Evolutionary conservation across 1,284 basidiomycete species (phyloP), one percentile per base, ranked within the genome.

Genomic region (Rhodotorula sp.): DNA sequence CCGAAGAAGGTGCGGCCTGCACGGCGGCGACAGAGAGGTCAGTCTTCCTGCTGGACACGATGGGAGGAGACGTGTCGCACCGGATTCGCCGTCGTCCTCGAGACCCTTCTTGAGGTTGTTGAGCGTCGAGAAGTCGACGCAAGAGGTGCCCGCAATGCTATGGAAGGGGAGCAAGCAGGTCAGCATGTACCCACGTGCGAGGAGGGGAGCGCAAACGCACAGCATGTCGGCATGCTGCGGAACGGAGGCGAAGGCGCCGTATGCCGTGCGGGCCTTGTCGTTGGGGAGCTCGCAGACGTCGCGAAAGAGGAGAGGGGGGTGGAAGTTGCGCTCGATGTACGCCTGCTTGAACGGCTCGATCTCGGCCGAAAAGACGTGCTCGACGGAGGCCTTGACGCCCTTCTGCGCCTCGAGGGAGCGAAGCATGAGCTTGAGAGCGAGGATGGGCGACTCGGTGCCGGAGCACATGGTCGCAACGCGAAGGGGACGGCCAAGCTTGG

Each of bases 261-360:
- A 97, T 0, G 94, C 95, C 0, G 94, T 97, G 70, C 91, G 88
- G 25, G 81, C 81, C 41, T 76, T 69, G 29, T 80, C 78, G 68
- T 80, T 76, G 50, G 79, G 62, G 46, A 97, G 86, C 79, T 97
- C 94, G 67, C 91, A 94, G 25, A 97, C 94, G 80, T 97, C 95
- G 66, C 95, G 88, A 81, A 97, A 97, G 48, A 97, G 85, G 50
- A 97, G 83, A 9, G 94, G 94, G 22, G 93, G 92, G 6, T 82
- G 77, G 80, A 97, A 97, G 82, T 97, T 97, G 37, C 95, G 87
- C 81, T 97, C 95, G 73, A 97, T 97, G 81, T 97, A 97, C 0
- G 94, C 73, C 81, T 97, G 94, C 82, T 97, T 97, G 86, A 95
- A 97, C 3, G 95, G 94, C 80, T 97, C 95, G 74, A 97, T 97